Percentiles rank a stretch among this genome's conserved stretches.
These are phyloP conservation scores for Leccinum sublutescens DNA, from an alignment of 768 basidiomycete genomes.

Conservation along the genomic window DNA sequence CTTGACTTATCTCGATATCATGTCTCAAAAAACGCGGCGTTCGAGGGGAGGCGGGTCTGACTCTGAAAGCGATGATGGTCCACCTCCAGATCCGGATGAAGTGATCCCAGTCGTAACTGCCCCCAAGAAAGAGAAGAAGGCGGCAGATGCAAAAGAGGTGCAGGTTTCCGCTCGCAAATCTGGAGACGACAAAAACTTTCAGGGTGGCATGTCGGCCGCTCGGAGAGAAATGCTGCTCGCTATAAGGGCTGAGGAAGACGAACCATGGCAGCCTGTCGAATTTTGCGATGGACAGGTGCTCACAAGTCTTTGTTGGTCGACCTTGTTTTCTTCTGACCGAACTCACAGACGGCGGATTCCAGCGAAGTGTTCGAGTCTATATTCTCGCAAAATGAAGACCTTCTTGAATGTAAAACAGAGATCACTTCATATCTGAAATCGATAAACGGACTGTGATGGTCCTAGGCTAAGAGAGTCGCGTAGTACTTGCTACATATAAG, in stretches of 20 bases:
- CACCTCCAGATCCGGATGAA: conserved; percentile 79
- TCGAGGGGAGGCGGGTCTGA: conserved; percentile 49
- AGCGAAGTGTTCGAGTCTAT: conserved; percentile 56
- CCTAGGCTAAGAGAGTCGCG: not conserved
- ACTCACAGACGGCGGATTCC: conserved; percentile 56
- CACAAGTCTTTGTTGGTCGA: not conserved
- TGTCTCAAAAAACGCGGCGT: conserved; percentile 62
- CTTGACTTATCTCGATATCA: conserved; percentile 73
- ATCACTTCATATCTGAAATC: conserved; percentile 56
- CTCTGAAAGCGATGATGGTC: conserved; percentile 76
- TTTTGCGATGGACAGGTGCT: conserved; percentile 66
- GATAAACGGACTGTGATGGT: conserved; percentile 50
- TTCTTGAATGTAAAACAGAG: conserved; percentile 53
- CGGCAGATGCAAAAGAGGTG: conserved; percentile 67
- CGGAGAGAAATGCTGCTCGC: conserved; percentile 74
- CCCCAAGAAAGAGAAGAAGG: conserved; percentile 57
- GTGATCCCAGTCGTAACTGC: conserved; percentile 40
- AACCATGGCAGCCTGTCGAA: conserved; percentile 66
- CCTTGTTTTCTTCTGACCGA: conserved; percentile 11
- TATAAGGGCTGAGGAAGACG: conserved; percentile 77
- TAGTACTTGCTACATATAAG: not conserved
- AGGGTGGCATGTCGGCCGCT: conserved; percentile 66
- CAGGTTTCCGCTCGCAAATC: conserved; percentile 71
- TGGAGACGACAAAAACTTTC: conserved; percentile 58
- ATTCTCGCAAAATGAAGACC: conserved; percentile 55